Evolutionary conservation across 2,329 filamentous ascomycete genomes (phyloP).

Genomic region (Fusarium continuum): DNA sequence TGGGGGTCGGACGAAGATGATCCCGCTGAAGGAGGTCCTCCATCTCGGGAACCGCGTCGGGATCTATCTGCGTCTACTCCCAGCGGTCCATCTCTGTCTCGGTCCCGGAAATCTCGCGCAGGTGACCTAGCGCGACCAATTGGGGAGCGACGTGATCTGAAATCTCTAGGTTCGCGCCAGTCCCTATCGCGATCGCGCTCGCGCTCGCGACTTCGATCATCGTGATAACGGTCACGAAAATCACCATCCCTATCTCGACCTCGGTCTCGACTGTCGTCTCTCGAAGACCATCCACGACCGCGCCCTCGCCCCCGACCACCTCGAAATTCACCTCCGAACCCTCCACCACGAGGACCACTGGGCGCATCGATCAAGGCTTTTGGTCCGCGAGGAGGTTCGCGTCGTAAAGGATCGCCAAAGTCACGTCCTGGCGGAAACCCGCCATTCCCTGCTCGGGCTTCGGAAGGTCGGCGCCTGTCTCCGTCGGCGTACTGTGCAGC

Average conservation of each 20-base stretch:
- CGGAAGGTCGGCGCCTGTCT: constrained; percentile 75
- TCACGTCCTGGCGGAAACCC: constrained; percentile 70
- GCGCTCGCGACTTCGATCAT: constrained; percentile 68
- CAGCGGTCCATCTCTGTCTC: constrained; percentile 64
- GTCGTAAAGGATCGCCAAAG: constrained; percentile 64
- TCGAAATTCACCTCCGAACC: constrained; percentile 71
- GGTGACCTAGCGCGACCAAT: constrained; percentile 70
- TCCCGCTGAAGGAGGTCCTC: constrained; percentile 72
- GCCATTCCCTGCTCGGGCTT: constrained; percentile 64
- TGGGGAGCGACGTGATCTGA: constrained; percentile 64
- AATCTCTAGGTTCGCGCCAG: constrained; percentile 54
- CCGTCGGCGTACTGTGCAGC: constrained; percentile 66
- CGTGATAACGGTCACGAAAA: constrained; percentile 67
- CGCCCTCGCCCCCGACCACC: constrained; percentile 61
- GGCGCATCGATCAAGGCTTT: constrained; percentile 78
- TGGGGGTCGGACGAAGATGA: constrained; percentile 75
- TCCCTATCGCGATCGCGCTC: constrained; percentile 64
- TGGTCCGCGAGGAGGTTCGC: constrained; percentile 83
- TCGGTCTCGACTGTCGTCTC: constrained; percentile 70
- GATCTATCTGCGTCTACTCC: constrained; percentile 74
- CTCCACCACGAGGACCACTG: constrained; percentile 73
- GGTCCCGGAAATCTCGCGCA: constrained; percentile 71
- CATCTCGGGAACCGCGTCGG: constrained; percentile 75
- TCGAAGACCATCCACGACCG: constrained; percentile 64
- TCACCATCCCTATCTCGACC: constrained; percentile 69